Base-by-base conservation (phyloP, 163 green algal genomes). In the Scenedesmus sp. region DNA sequence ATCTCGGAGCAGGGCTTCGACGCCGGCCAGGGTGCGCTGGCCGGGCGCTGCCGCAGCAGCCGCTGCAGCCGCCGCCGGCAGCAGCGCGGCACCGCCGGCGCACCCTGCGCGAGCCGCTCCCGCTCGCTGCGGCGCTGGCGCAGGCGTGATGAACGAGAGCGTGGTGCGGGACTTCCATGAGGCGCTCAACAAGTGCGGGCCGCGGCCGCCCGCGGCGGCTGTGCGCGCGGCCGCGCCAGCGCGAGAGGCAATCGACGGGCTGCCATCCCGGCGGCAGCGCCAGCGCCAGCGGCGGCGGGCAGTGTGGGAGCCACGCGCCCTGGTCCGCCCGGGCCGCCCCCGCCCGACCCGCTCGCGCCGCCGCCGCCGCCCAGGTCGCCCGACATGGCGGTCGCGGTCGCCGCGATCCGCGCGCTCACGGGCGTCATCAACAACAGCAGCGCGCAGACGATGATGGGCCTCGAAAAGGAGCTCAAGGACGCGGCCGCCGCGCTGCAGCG, bases 301-400 rank as follows among this genome's bases (percentile, higher is more conserved):
- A n/a, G n/a, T n/a, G n/a, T n/a, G n/a, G n/a, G n/a, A n/a, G n/a
- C n/a, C n/a, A n/a, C n/a, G n/a, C n/a, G n/a, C n/a, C n/a, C n/a
- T n/a, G n/a, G n/a, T n/a, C n/a, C n/a, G n/a, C n/a, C n/a, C n/a
- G n/a, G n/a, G n/a, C n/a, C n/a, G n/a, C n/a, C n/a, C n/a, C n/a
- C n/a, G n/a, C n/a, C n/a, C n/a, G n/a, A n/a, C n/a, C n/a, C n/a
- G n/a, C n/a, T n/a, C 39, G 7, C 39, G 39, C 39, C 39, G 39
- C 39, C 7, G 7, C 39, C 39, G 39, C 7, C 39, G 7, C 10
- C 7, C 53, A 77, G 67, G 67, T 85, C 82, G 13, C 75, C 81
- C 3, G 91, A 97, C 75, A 88, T 94, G 77, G 93, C 93, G 17
- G 93, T 97, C 36, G 93, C 93, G 3, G 93, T 97, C 26, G 92